Evolutionary conservation across 139 green algal species (phyloP).

Genomic region (Asterochloris erici): DNA sequence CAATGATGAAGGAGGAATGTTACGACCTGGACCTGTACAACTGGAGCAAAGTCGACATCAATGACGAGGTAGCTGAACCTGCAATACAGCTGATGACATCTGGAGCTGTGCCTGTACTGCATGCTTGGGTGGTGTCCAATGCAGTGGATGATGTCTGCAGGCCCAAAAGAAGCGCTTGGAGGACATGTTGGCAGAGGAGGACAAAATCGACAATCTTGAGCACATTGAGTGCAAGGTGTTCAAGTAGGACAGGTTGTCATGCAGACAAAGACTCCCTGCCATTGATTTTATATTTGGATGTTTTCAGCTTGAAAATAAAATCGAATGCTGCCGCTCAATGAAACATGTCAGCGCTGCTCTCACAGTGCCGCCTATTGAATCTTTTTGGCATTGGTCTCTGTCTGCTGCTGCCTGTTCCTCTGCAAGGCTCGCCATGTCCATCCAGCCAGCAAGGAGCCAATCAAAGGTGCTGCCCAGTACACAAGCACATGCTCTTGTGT

Average conservation of each 20-base stretch:
- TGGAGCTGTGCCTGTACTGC: too few relatives aligned
- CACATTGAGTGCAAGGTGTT: constrained; percentile 63
- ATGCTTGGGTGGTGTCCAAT: neutral
- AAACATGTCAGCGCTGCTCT: neutral
- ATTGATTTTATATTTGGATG: too few relatives aligned
- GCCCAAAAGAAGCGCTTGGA: constrained; percentile 44
- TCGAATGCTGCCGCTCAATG: neutral
- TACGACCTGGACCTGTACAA: constrained; percentile 63
- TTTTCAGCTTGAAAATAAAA: neutral
- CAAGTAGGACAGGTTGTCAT: constrained; percentile 34
- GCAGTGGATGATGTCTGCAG: constrained; percentile 14
- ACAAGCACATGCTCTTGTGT: constrained; percentile 1
- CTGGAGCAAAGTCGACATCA: constrained; percentile 47
- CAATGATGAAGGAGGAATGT: constrained; percentile 54
- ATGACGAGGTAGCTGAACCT: neutral
- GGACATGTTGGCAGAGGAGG: constrained; percentile 50
- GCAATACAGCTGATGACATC: too few relatives aligned
- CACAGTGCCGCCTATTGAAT: neutral
- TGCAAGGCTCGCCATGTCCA: constrained; percentile 9
- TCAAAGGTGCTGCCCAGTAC: constrained; percentile 16
- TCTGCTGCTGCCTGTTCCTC: neutral
- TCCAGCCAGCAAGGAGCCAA: constrained; percentile 9
- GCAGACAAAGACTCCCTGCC: too few relatives aligned
- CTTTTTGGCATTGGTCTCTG: neutral
- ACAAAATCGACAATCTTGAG: constrained; percentile 50